Percentiles rank a stretch among this genome's conserved stretches.
Conservation (phyloP, 257 asterid genomes). For the Fraxinus americana region DNA sequence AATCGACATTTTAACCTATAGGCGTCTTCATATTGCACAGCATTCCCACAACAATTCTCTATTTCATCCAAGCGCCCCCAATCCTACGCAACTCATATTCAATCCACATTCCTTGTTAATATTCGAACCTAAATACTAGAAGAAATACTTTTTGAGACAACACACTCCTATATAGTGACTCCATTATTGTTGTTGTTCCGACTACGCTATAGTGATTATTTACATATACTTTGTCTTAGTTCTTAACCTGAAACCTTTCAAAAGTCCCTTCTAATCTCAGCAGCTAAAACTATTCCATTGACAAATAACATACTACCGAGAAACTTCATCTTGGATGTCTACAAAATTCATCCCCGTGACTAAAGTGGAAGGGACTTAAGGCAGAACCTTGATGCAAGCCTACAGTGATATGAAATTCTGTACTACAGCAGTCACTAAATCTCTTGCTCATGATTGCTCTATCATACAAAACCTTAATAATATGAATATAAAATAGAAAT, state of each 20-base stretch:
- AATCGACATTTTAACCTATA: background rate
- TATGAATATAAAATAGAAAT: too few relatives aligned
- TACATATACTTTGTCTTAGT: background rate
- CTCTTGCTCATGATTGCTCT: background rate
- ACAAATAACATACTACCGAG: background rate
- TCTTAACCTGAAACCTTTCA: background rate
- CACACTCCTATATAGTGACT: background rate
- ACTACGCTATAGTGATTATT: background rate
- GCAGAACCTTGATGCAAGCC: background rate
- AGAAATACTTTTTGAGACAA: background rate
- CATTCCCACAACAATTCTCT: background rate
- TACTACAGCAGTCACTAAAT: background rate
- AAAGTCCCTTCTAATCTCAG: background rate
- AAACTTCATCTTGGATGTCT: background rate
- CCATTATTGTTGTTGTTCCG: background rate
- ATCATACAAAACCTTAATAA: background rate
- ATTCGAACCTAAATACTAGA: background rate
- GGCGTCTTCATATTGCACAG: background rate
- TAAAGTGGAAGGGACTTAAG: background rate
- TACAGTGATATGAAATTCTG: background rate
- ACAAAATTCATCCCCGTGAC: background rate
- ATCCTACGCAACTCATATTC: background rate
- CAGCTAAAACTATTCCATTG: background rate
- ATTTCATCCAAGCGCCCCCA: background rate
- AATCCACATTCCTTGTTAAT: background rate